These are phyloP conservation scores for Turritis glabra DNA, from an alignment of 345 rosid genomes.

Conservation along the genomic window DNA sequence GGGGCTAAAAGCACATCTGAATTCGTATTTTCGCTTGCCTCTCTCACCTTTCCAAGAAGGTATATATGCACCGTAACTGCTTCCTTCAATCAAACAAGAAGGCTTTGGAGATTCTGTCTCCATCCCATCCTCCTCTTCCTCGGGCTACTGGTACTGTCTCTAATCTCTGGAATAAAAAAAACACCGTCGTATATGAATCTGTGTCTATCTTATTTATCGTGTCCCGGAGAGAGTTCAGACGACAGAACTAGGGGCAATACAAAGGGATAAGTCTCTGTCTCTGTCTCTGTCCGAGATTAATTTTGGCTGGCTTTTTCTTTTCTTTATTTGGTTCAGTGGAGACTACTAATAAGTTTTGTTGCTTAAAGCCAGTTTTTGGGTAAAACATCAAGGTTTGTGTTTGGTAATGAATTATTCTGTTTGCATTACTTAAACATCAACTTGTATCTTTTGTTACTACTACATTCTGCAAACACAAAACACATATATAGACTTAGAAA, in stretches of 20 bases:
- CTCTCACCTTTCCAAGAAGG: slow-evolving; percentile 39
- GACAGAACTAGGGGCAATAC: slow-evolving; percentile 14
- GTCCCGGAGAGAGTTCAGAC: slow-evolving; percentile 29
- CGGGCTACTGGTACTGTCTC: slow-evolving; percentile 35
- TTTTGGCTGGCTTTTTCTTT: slow-evolving; percentile 30
- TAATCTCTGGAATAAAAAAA: slow-evolving; percentile 38
- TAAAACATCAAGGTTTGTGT: slow-evolving; percentile 28
- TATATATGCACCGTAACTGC: slow-evolving; percentile 35
- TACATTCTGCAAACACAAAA: slow-evolving; percentile 19
- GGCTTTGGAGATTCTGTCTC: slow-evolving; percentile 35
- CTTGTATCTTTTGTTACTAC: slow-evolving; percentile 11
- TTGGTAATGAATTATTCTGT: slow-evolving; percentile 35
- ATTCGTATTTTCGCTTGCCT: slow-evolving; percentile 1
- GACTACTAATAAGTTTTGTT: slow-evolving; percentile 35
- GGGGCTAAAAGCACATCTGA: slow-evolving; percentile 52
- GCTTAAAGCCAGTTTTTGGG: slow-evolving; percentile 24
- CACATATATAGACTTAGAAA: slow-evolving; percentile 2
- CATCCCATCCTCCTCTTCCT: slow-evolving; percentile 26
- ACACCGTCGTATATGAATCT: slow-evolving; percentile 24
- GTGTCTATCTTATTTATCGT: slow-evolving; percentile 31
- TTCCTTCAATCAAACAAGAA: slow-evolving; percentile 35
- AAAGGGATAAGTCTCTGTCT: slow-evolving; percentile 24
- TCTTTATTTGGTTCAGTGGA: slow-evolving; percentile 3
- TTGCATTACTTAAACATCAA: slow-evolving; percentile 26
- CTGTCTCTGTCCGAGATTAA: slow-evolving; percentile 26